These are phyloP conservation scores for Diaporthe citrichinensis DNA, from an alignment of 2,329 filamentous ascomycete genomes.

Conservation along the genomic window DNA sequence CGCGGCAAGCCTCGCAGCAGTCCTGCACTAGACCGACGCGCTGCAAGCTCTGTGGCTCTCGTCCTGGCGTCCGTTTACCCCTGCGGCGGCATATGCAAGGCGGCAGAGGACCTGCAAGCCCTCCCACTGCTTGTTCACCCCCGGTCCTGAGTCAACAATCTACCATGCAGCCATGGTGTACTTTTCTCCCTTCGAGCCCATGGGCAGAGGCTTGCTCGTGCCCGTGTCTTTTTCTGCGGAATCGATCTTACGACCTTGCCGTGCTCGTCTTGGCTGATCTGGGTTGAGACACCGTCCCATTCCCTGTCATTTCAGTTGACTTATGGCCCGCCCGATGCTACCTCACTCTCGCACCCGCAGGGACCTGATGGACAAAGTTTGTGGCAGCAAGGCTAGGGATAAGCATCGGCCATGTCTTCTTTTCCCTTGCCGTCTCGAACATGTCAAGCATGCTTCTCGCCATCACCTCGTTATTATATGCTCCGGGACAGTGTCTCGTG, in stretches of 20 bases:
- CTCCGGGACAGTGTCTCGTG: constrained; percentile 35
- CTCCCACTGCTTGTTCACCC: neutral
- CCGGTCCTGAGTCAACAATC: constrained; percentile 32
- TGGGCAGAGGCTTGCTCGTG: constrained; percentile 16
- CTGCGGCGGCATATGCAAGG: constrained; percentile 35
- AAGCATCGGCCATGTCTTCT: constrained; percentile 30
- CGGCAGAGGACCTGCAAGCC: constrained; percentile 29
- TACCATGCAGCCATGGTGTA: neutral
- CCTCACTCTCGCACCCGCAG: constrained; percentile 7
- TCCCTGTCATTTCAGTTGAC: constrained; percentile 22
- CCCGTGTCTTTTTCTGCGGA: neutral
- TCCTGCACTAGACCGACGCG: constrained; percentile 32
- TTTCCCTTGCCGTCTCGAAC: constrained; percentile 36
- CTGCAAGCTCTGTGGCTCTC: constrained; percentile 2
- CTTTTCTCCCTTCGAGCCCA: constrained; percentile 17
- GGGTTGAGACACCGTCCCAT: constrained; percentile 26
- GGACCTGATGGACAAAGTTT: constrained; percentile 9
- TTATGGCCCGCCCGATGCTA: constrained; percentile 24
- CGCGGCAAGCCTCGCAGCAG: constrained; percentile 39
- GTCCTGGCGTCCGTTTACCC: constrained; percentile 35
- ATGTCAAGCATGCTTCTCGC: constrained; percentile 31
- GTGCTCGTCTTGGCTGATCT: constrained; percentile 21
- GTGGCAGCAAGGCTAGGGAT: constrained; percentile 16
- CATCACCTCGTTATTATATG: constrained; percentile 8
- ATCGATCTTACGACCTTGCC: constrained; percentile 1